Conservation (phyloP, 192 early-diverging fungal genomes). For the Coemansia sp. region DNA sequence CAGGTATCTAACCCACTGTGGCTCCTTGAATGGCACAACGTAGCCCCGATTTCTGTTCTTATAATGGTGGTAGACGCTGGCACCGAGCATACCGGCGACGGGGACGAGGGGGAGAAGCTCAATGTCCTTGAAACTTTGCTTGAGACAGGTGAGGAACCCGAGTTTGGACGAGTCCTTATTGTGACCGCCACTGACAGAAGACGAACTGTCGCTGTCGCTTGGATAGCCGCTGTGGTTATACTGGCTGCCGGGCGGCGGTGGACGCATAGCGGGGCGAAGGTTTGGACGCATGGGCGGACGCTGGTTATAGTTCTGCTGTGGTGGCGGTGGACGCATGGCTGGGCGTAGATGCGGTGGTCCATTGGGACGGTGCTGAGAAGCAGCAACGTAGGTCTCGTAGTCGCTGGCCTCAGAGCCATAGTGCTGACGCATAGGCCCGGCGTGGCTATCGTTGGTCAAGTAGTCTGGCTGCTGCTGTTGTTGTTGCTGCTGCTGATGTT, state of each 20-base stretch:
- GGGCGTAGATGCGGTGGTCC: conserved; percentile 9
- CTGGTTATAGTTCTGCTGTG: conserved; percentile 10
- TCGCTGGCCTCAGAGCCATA: conserved; percentile 24
- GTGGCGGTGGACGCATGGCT: conserved; percentile 13
- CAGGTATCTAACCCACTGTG: conserved; percentile 39
- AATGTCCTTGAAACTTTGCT: conserved; percentile 33
- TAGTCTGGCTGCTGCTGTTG: conserved; percentile 12
- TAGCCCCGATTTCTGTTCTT: conserved; percentile 20
- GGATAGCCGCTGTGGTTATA: conserved; percentile 15
- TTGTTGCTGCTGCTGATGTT: not conserved
- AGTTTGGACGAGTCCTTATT: conserved; percentile 4
- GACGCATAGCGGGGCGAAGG: conserved; percentile 2
- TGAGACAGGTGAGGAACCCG: conserved; percentile 36
- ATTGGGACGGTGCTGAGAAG: conserved; percentile 8
- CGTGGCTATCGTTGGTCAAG: conserved; percentile 12
- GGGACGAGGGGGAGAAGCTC: conserved; percentile 30
- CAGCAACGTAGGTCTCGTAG: conserved; percentile 26
- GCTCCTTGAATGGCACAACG: conserved; percentile 27
- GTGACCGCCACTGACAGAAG: conserved; percentile 3
- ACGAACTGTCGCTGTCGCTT: conserved; percentile 30
- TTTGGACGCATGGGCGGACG: conserved; percentile 12
- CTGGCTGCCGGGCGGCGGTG: not conserved
- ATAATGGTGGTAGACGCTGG: conserved; percentile 37
- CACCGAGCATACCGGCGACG: conserved; percentile 31
- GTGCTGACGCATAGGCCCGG: conserved; percentile 21